These are phyloP conservation scores for Wickerhamomyces hampshirensis DNA, from an alignment of 805 yeast species.

Conservation along the genomic window DNA sequence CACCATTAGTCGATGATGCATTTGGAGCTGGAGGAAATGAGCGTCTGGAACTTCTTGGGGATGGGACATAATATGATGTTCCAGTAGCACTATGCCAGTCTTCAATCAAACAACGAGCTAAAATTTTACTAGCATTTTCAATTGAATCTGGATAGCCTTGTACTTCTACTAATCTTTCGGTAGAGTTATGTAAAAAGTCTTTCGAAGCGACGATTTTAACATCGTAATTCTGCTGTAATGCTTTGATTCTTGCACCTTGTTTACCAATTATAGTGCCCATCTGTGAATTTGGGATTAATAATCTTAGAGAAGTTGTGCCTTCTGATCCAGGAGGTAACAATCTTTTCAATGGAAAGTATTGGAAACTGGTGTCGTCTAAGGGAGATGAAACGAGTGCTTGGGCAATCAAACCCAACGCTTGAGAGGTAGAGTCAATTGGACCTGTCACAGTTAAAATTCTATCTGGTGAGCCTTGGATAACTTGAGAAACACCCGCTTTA, in stretches of 20 bases:
- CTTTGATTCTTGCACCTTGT: slow-evolving; percentile 74
- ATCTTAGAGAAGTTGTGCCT: slow-evolving; percentile 55
- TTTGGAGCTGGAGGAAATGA: slow-evolving; percentile 3
- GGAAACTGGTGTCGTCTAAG: slow-evolving; percentile 32
- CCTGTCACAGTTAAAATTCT: slow-evolving; percentile 80
- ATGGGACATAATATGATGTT: slow-evolving; percentile 59
- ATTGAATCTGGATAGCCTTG: slow-evolving; percentile 73
- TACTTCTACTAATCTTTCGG: slow-evolving; percentile 81
- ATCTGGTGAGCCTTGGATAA: slow-evolving; percentile 75
- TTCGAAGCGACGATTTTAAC: slow-evolving; percentile 87
- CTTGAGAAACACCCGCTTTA: slow-evolving; percentile 82
- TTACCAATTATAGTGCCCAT: slow-evolving; percentile 88
- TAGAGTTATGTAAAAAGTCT: slow-evolving; percentile 72
- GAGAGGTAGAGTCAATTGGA: slow-evolving; percentile 59
- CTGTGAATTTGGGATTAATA: slow-evolving; percentile 77
- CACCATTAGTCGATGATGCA: slow-evolving; percentile 5
- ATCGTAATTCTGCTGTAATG: slow-evolving; percentile 60
- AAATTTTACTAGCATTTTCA: slow-evolving; percentile 48
- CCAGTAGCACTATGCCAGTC: slow-evolving; percentile 66
- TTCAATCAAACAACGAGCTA: slow-evolving; percentile 68
- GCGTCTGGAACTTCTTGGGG: slow-evolving; percentile 16
- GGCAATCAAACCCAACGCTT: slow-evolving; percentile 67
- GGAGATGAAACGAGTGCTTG: slow-evolving; percentile 52
- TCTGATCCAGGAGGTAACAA: slow-evolving; percentile 48
- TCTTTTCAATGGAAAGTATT: slow-evolving; percentile 55